These are phyloP conservation scores for Sporothrix phasma DNA, from an alignment of 2,329 filamentous ascomycete genomes.

Conservation along the genomic window DNA sequence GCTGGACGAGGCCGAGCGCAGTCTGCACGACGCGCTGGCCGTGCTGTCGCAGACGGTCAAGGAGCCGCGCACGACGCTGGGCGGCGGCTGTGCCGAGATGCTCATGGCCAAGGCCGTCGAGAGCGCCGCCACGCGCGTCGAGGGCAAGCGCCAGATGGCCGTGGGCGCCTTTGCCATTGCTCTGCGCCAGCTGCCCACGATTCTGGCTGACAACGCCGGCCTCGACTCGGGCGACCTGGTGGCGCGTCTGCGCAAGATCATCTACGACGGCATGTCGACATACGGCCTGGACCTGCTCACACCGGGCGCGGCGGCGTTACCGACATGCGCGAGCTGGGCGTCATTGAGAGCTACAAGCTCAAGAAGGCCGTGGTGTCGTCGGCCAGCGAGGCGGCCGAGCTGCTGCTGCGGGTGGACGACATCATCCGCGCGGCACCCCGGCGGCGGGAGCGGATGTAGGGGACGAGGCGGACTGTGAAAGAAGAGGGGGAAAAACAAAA, in stretches of 20 bases:
- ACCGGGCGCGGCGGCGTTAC: constrained; percentile 82
- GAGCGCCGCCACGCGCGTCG: constrained; percentile 81
- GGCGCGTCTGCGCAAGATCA: constrained; percentile 79
- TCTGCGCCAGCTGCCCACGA: constrained; percentile 86
- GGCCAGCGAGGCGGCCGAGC: constrained; percentile 89
- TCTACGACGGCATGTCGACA: constrained; percentile 88
- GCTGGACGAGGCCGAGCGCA: constrained; percentile 91
- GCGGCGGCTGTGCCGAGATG: constrained; percentile 96
- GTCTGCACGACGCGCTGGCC: constrained; percentile 88
- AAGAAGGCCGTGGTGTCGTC: constrained; percentile 97
- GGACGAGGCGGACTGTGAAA: too few species aligned
- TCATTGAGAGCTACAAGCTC: constrained; percentile 97
- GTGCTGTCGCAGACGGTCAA: constrained; percentile 94
- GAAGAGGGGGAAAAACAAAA: background rate
- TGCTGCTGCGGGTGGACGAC: constrained; percentile 89
- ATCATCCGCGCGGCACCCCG: constrained; percentile 92
- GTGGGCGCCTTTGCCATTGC: constrained; percentile 84
- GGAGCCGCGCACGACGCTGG: constrained; percentile 87
- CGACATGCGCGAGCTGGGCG: constrained; percentile 91
- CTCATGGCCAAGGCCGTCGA: constrained; percentile 98
- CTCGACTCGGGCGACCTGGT: constrained; percentile 93
- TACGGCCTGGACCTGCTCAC: constrained; percentile 83
- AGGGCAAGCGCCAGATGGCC: constrained; percentile 92
- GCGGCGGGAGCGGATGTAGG: constrained; percentile 53
- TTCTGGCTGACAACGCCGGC: constrained; percentile 93